Percentiles rank a stretch among this genome's conserved stretches.
Evolutionary conservation across 2,329 filamentous ascomycete species (phyloP).

Genomic region (Orbilia quercus): DNA sequence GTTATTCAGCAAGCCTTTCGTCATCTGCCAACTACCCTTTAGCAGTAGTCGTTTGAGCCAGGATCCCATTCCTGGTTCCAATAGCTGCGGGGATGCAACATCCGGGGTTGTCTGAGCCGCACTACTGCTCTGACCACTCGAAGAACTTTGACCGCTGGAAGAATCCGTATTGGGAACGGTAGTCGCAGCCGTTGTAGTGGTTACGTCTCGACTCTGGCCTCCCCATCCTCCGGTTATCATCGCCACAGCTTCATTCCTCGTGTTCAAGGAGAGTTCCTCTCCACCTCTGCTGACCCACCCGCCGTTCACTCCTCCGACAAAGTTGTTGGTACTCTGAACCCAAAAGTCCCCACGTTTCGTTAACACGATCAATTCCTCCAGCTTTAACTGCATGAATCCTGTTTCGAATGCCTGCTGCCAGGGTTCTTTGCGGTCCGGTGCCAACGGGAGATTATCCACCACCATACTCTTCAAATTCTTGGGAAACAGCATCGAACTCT

Average conservation of each 20-base stretch:
- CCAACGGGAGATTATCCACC: constrained; percentile 39
- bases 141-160: too few species aligned
- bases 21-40: constrained; percentile 52
- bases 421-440: constrained; percentile 38
- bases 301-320: background rate
- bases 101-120: background rate
- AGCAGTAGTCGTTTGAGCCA: constrained; percentile 47
- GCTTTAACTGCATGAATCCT: constrained; percentile 26
- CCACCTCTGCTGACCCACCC: constrained; percentile 24
- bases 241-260: constrained; percentile 37
- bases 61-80: constrained; percentile 33
- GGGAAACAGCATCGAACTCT: constrained; percentile 31
- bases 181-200: background rate
- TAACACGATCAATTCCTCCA: constrained; percentile 48
- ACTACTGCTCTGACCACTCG: background rate
- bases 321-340: constrained; percentile 23
- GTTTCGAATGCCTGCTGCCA: constrained; percentile 49
- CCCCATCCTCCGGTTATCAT: constrained; percentile 27
- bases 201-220: constrained; percentile 2
- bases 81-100: background rate
- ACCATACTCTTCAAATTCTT: constrained; percentile 48
- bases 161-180: too few species aligned
- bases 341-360: constrained; percentile 41
- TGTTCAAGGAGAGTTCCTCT: constrained; percentile 42
- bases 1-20: constrained; percentile 22